Base-by-base conservation (phyloP, 2,329 filamentous ascomycete genomes). In the Onygenales sp. region DNA sequence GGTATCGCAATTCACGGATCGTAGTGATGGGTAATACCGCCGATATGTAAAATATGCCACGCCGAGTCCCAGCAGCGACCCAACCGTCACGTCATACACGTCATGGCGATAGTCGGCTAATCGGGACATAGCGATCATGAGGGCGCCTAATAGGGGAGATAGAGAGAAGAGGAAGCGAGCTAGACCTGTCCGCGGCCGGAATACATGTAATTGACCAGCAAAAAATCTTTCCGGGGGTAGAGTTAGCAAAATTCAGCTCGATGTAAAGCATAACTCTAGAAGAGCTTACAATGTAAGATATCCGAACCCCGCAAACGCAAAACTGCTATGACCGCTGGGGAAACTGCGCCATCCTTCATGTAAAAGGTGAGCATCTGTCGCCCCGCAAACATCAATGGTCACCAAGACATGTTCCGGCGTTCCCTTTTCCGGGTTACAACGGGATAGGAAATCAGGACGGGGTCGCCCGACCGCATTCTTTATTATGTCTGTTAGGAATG, bases 391-490 rank as follows among this genome's bases (percentile, higher is more conserved):
- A 1, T 65, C 68, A 59, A 71, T 71, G 10, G 67, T 64, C 32
- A 85, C 77, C 47, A 85, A 69, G 34, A 70, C 62, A 58, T 83
- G 73, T 49, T 70, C 70, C 0, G 82, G 76, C 0, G 82, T 83
- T 6, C 77, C 79, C 11, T 75, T 67, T 53, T 68, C 72, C 0
- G 93, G 91, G 58, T 87, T 84, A 71, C 93, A 98, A 39, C 93
- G 84, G n/a, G 86, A 83, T 42, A 97, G 81, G 37, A 96, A 74
- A 69, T 97, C 92, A 3, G 92, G 92, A 6, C 92, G 82, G 33
- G 90, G 88, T 9, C 88, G 75, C 7, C 88, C 88, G 31, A 92
- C 87, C 8, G 86, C 80, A 65, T 95, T 95, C 71, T 98, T 98
- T 65, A 97, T 78, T 32, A 92, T 74, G 66, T 97, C 91, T 44